phyloP scores from a whole-genome alignment of 139 green algal genomes.

The Tetraselmis striata region DNA sequence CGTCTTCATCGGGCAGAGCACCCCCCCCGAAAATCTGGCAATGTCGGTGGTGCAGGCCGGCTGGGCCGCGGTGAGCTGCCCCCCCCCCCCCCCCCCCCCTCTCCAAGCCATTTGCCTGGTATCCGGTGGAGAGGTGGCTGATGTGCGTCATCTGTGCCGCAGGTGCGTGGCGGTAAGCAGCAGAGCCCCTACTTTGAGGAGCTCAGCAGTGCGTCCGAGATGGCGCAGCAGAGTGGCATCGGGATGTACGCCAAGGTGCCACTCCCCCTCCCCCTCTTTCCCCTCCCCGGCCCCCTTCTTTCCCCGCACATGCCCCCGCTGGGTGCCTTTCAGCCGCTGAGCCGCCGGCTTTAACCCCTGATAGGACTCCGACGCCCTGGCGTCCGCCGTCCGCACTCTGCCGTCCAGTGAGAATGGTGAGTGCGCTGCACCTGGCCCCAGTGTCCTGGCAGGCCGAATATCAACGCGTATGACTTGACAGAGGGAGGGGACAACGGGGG shows the following conservation, averaged over 20 bases:
- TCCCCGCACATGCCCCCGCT: too few species aligned
- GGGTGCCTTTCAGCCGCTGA: too few species aligned
- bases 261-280: too few species aligned
- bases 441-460: too few species aligned
- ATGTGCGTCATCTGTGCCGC: not conserved
- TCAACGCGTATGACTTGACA: too few species aligned
- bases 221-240: conserved; percentile 52
- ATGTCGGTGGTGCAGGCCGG: conserved; percentile 60
- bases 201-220: conserved; percentile 59
- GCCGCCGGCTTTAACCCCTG: too few species aligned
- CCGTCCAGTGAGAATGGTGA: conserved; percentile 6
- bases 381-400: conserved; percentile 30
- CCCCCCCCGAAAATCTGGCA: conserved; percentile 62
- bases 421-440: too few species aligned
- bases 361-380: conserved; percentile 33
- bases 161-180: conserved; percentile 21
- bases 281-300: too few species aligned
- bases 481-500: too few species aligned
- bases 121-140: too few species aligned
- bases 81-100: too few species aligned
- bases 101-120: not conserved
- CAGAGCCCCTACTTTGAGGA: conserved; percentile 77
- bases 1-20: conserved; percentile 65
- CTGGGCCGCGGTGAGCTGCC: conserved; percentile 67
- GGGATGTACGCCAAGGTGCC: conserved; percentile 81